A percentile compares a stretch with the other conserved stretches of the same genome.
Evolutionary conservation across 2,329 filamentous ascomycete species (phyloP).

Genomic region (Colletotrichum noveboracense): DNA sequence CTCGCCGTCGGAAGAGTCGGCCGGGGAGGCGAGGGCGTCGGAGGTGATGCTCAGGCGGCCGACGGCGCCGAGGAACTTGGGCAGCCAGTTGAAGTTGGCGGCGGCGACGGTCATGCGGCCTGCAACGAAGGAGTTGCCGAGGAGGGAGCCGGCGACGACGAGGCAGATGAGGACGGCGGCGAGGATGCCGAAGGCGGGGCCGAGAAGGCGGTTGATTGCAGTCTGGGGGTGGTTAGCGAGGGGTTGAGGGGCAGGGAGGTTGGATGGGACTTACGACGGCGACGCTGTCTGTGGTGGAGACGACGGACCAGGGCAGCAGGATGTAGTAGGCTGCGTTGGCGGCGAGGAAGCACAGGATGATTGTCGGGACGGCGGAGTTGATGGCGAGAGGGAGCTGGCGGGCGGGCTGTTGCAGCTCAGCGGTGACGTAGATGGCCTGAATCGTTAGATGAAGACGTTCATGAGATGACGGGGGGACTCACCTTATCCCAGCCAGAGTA

Average conservation of each 20-base stretch:
- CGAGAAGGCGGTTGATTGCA: constrained; percentile 59
- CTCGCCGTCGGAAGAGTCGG: neutral
- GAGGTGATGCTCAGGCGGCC: constrained; percentile 43
- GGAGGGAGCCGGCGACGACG: constrained; percentile 65
- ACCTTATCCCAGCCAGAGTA: constrained; percentile 73
- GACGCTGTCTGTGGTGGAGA: constrained; percentile 65
- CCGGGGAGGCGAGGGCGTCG: neutral
- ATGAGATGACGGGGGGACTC: constrained; percentile 18
- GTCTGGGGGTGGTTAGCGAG: constrained; percentile 43
- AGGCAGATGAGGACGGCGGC: constrained; percentile 63
- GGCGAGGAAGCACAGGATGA: constrained; percentile 63
- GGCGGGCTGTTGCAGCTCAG: constrained; percentile 55
- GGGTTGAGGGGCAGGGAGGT: neutral
- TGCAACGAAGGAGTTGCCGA: constrained; percentile 67
- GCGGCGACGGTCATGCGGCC: constrained; percentile 67
- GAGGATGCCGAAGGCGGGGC: constrained; percentile 55
- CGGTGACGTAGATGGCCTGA: constrained; percentile 62
- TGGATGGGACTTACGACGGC: constrained; percentile 56
- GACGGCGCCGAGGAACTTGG: constrained; percentile 47
- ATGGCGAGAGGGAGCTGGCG: constrained; percentile 65
- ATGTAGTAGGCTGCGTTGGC: constrained; percentile 69
- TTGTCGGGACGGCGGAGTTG: constrained; percentile 64
- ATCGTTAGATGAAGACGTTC: no score
- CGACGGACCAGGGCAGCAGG: constrained; percentile 62
- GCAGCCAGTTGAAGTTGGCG: constrained; percentile 57